These are phyloP conservation scores for Parasitella parasitica DNA, from an alignment of 371 early-diverging fungal species.

Conservation along the genomic window DNA sequence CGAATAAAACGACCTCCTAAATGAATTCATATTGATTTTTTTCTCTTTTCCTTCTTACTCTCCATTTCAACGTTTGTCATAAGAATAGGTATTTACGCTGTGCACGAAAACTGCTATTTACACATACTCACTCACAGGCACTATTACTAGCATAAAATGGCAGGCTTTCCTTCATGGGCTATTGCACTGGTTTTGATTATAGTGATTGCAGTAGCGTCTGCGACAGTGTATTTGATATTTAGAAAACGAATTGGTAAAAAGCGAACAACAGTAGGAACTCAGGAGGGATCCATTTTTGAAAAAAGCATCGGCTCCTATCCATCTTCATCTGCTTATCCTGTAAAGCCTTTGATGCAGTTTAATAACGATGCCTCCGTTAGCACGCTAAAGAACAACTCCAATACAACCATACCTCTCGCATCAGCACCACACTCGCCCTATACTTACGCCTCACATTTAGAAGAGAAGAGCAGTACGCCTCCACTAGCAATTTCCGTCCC, in stretches of 20 bases:
- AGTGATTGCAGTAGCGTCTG: constrained; percentile 3
- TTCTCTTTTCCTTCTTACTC: background rate
- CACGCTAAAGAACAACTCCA: background rate
- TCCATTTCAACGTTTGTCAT: background rate
- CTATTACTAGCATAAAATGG: background rate
- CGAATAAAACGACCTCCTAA: background rate
- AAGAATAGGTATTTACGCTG: background rate
- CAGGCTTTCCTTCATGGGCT: constrained; percentile 20
- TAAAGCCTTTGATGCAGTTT: background rate
- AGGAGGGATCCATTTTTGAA: background rate
- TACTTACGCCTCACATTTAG: background rate
- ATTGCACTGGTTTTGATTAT: constrained; percentile 20
- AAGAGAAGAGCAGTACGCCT: background rate
- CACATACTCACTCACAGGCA: background rate
- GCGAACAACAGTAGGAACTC: constrained; percentile 7
- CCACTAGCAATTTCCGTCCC: background rate
- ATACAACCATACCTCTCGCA: background rate
- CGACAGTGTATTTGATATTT: constrained; percentile 9
- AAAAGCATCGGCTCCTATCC: background rate
- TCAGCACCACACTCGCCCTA: background rate
- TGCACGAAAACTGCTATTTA: no score
- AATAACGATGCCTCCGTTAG: background rate
- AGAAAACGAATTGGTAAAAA: constrained; percentile 5
- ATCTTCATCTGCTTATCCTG: constrained; percentile 5
- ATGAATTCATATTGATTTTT: background rate